A percentile compares a stretch with the other conserved stretches of the same genome.
phyloP scores from a whole-genome alignment of 768 basidiomycete genomes.

The Lactarius tabidus region DNA sequence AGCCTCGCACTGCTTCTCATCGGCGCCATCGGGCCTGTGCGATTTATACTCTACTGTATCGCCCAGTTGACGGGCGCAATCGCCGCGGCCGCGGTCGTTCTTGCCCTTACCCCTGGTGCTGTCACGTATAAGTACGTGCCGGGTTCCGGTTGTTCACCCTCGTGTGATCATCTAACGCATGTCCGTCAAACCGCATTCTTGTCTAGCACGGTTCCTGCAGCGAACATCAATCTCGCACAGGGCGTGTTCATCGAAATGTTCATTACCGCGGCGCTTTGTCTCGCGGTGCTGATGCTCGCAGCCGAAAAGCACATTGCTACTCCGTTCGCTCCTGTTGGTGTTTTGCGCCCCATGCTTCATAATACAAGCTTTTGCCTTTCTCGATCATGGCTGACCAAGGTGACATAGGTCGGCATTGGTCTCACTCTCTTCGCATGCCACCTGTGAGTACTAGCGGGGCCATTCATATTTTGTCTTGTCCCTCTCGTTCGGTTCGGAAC shows the following conservation, averaged over 20 bases:
- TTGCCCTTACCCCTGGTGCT: constrained; percentile 50
- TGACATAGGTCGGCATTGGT: constrained; percentile 54
- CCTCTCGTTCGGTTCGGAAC: neutral
- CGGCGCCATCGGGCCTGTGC: constrained; percentile 50
- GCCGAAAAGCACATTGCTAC: constrained; percentile 65
- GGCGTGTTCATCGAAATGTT: constrained; percentile 73
- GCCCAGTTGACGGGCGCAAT: constrained; percentile 62
- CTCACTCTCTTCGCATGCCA: constrained; percentile 61
- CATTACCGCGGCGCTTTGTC: constrained; percentile 53
- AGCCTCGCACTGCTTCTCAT: constrained; percentile 55
- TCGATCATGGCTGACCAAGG: neutral
- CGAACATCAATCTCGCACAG: constrained; percentile 49
- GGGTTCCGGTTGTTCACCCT: neutral
- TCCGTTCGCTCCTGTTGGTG: constrained; percentile 59
- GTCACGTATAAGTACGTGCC: constrained; percentile 51
- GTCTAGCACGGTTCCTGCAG: constrained; percentile 44
- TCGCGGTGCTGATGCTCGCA: constrained; percentile 69
- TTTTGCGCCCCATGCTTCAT: neutral
- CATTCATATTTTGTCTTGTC: neutral
- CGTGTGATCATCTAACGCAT: neutral
- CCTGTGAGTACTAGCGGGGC: constrained; percentile 41
- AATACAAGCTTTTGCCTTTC: neutral
- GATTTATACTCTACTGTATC: constrained; percentile 55
- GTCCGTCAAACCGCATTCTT: neutral
- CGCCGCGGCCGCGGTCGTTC: constrained; percentile 52